Evolutionary conservation across 2,329 filamentous ascomycete species (phyloP), one percentile per base, ranked within the genome.

Genomic region (Cephalotrichum gorgonifer): DNA sequence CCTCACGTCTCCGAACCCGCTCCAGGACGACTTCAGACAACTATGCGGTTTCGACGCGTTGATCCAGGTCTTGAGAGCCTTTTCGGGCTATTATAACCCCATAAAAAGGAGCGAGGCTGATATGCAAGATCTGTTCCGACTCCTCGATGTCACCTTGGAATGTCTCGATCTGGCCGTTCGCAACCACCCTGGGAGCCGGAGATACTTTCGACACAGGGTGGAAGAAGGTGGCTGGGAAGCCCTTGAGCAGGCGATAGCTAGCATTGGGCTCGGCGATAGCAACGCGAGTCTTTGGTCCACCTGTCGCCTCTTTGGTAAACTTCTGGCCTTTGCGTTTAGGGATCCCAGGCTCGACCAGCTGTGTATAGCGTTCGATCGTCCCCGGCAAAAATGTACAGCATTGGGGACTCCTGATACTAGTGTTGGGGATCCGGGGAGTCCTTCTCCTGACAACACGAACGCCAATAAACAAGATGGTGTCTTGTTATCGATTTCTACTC

Each of bases 11-110:
- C 70, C 73, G 3, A 68, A 69, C 52, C 64, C 72, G 3, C 69
- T 72, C 5, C 88, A 89, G 67, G 87, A 95, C 67, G 83, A 87
- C 56, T 95, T 96, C 62, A 81, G 90, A 55, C 81, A 87, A 60
- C 75, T 89, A 25, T 74, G 78, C 50, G 90, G 90, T 58, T 95
- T 95, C 64, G 79, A 88, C 57, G 74, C 76, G 41, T 68, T 95
- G 22, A 71, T 95, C 48, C 72, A 79, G 39, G 75, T 86, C 25
- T 69, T 94, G 22, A 76, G 82, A 51, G 75, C 79, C 48, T 81
- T 89, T 53, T 83, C 85, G 1, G 85, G 85, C 54, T 86, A 84
- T 59, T 93, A 91, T 66, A 79, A 87, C 57, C 80, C 77, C n/a
- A 70, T 70, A 50, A 80, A 76, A 60, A 75, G 76, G 59, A 76